phyloP scores from a whole-genome alignment of 2,329 filamentous ascomycete genomes.

The Fusarium torulosum region DNA sequence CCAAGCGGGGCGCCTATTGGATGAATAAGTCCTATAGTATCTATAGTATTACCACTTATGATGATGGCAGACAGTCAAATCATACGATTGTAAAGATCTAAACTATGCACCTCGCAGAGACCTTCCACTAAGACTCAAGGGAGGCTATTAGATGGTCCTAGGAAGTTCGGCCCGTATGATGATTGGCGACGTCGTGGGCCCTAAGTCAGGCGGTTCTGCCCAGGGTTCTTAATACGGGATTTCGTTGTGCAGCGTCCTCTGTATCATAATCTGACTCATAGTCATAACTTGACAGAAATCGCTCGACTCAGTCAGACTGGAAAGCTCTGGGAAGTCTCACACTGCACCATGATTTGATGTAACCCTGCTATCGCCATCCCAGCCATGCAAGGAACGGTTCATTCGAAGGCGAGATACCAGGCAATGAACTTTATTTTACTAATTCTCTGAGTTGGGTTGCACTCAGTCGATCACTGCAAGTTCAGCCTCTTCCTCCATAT shows the following conservation, averaged over 20 bases:
- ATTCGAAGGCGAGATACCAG: not conserved
- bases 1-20: not conserved
- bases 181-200: constrained; percentile 20
- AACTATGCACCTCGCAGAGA: not conserved
- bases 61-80: not conserved
- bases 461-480: constrained; percentile 44
- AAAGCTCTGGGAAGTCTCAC: not conserved
- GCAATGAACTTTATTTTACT: constrained; percentile 20
- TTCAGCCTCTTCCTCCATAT: constrained; percentile 55
- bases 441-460: constrained; percentile 12
- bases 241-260: not conserved
- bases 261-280: constrained; percentile 16
- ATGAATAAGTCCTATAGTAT: not conserved
- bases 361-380: not conserved
- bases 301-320: constrained; percentile 1
- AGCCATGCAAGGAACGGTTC: constrained; percentile 3
- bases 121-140: not conserved
- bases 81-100: not conserved
- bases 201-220: constrained; percentile 3
- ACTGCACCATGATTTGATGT: not conserved
- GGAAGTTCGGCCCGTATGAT: constrained; percentile 1
- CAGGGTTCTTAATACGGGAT: constrained; percentile 12
- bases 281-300: constrained; percentile 1
- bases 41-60: not conserved
- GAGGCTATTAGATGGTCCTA: not conserved